Conservation (phyloP, 257 asterid species). For the Solanum lycopersicoides region DNA sequence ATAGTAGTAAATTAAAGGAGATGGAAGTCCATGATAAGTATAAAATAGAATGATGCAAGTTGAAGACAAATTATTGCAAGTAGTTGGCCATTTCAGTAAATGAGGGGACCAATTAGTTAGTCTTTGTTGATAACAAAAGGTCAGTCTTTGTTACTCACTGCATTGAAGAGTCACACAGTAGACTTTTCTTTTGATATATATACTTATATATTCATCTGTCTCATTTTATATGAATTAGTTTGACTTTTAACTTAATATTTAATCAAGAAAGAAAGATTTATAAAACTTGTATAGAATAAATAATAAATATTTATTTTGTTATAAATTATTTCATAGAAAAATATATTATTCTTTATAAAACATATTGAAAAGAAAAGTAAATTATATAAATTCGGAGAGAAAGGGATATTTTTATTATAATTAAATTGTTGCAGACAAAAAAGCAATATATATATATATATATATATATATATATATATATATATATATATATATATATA, state of each 20-base stretch:
- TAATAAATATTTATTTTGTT: too few relatives aligned
- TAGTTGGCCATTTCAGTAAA: conserved; percentile 28
- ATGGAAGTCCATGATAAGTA: neutral
- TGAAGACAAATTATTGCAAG: neutral
- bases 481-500: neutral
- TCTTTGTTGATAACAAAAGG: conserved; percentile 34
- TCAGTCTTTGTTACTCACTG: neutral
- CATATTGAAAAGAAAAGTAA: rapidly evolving
- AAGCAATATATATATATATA: neutral
- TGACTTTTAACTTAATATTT: rapidly evolving
- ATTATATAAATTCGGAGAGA: too few relatives aligned
- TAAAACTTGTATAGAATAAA: too few relatives aligned
- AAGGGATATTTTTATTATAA: neutral
- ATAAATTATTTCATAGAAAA: too few relatives aligned
- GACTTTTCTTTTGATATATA: neutral
- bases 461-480: neutral
- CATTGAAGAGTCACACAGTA: neutral
- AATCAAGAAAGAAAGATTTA: rapidly evolving
- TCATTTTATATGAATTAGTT: too few relatives aligned
- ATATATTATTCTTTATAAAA: too few relatives aligned
- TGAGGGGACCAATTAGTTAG: conserved; percentile 26
- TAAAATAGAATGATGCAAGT: neutral
- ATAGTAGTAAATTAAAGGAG: neutral
- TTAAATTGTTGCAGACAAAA: neutral
- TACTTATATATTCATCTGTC: too few relatives aligned